These are phyloP conservation scores for Blastosporella zonata DNA, from an alignment of 1,284 basidiomycete species.

Conservation along the genomic window DNA sequence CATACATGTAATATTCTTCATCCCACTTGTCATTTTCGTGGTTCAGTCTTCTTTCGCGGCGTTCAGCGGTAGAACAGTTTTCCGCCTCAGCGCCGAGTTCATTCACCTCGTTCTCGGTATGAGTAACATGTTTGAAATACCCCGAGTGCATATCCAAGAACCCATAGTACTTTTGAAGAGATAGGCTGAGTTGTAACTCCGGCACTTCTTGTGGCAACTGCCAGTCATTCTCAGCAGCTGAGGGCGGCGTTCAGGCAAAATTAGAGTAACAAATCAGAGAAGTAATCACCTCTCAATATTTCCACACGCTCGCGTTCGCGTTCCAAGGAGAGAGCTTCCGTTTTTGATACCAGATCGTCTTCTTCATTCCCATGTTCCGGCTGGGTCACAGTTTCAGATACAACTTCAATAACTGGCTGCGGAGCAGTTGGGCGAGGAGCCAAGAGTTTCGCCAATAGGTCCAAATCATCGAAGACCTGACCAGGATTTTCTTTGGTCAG, in stretches of 20 bases:
- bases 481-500: slow-evolving; percentile 65
- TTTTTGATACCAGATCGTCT: slow-evolving; percentile 42
- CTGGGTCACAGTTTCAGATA: slow-evolving; percentile 38
- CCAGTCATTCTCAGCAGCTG: slow-evolving; percentile 78
- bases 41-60: slow-evolving; percentile 46
- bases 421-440: slow-evolving; percentile 53
- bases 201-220: slow-evolving; percentile 62
- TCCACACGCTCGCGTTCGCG: slow-evolving; percentile 52
- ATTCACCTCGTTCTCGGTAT: slow-evolving; percentile 76
- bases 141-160: slow-evolving; percentile 71
- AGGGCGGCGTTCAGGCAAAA: slow-evolving; percentile 1
- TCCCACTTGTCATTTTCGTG: slow-evolving; percentile 77
- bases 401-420: slow-evolving; percentile 62
- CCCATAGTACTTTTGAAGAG: slow-evolving; percentile 56
- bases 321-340: slow-evolving; percentile 48
- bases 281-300: slow-evolving; percentile 52
- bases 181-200: slow-evolving; percentile 38
- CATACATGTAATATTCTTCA: slow-evolving; percentile 77
- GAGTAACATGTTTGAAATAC: slow-evolving; percentile 67
- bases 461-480: slow-evolving; percentile 69
- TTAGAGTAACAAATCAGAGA: neutral
- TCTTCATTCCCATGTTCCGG: slow-evolving; percentile 26
- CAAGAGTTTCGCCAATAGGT: slow-evolving; percentile 70
- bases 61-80: slow-evolving; percentile 37
- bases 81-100: slow-evolving; percentile 71